A percentile compares a stretch with the other conserved stretches of the same genome.
phyloP scores from a whole-genome alignment of 148 eudicot species.

The Beta vulgaris region DNA sequence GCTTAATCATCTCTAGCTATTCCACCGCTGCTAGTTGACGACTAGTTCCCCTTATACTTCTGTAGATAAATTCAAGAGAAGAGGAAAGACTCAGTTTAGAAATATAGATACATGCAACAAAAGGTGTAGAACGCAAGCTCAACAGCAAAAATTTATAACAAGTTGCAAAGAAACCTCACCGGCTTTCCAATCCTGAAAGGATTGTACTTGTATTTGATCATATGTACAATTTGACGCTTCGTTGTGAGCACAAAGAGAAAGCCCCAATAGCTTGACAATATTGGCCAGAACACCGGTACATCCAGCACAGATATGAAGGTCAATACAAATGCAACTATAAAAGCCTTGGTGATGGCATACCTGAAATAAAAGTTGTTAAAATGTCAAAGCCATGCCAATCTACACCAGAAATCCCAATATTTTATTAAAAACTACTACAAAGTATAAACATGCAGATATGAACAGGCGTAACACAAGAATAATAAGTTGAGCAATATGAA shows the following conservation, averaged over 20 bases:
- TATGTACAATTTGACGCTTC: constrained; percentile 64
- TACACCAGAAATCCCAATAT: background rate
- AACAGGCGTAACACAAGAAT: background rate
- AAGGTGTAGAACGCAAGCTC: background rate
- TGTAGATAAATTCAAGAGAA: constrained; percentile 13
- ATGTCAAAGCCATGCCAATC: background rate
- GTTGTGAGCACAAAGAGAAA: constrained; percentile 53
- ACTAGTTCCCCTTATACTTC: constrained; percentile 13
- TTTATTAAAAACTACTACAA: too few species aligned
- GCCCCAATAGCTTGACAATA: constrained; percentile 66
- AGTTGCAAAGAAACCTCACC: constrained; percentile 25
- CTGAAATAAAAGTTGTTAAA: constrained; percentile 27
- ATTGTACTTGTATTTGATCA: constrained; percentile 61
- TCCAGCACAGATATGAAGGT: constrained; percentile 66
- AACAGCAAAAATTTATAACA: background rate
- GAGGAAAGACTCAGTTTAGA: background rate
- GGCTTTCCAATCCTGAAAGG: constrained; percentile 58
- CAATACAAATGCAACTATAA: constrained; percentile 53
- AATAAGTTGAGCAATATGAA: background rate
- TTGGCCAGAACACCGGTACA: constrained; percentile 85
- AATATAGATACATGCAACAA: background rate
- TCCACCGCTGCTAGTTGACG: constrained; percentile 15
- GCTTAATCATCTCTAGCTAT: constrained; percentile 15
- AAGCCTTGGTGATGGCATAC: constrained; percentile 66
- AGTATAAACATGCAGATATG: background rate